A percentile compares a stretch with the other conserved stretches of the same genome.
These are phyloP conservation scores for Nannizzia gypsea DNA, from an alignment of 2,329 filamentous ascomycete species.

Conservation along the genomic window DNA sequence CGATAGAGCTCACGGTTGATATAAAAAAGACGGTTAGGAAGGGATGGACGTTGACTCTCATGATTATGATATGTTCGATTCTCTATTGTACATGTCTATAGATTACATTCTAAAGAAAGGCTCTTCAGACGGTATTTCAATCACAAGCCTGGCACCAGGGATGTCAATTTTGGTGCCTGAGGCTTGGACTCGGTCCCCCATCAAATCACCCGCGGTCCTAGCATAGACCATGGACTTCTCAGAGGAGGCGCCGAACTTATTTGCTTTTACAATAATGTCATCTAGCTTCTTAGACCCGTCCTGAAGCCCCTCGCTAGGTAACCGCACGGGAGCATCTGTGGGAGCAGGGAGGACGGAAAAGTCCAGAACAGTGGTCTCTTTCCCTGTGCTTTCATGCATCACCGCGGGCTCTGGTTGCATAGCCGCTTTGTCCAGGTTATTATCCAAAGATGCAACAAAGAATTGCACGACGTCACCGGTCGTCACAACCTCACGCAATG, in stretches of 20 bases:
- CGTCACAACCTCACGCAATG: conserved; percentile 29
- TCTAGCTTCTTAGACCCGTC: neutral
- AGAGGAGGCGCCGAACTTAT: conserved; percentile 30
- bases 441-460: conserved; percentile 22
- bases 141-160: conserved; percentile 12
- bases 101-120: neutral
- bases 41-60: neutral
- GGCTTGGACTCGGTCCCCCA: neutral
- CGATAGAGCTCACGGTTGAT: neutral
- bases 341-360: neutral
- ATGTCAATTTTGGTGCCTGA: conserved; percentile 15
- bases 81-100: neutral
- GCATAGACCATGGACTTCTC: conserved; percentile 27
- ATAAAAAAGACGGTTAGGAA: neutral
- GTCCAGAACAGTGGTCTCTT: neutral
- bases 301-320: neutral
- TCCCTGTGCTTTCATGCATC: neutral
- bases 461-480: conserved; percentile 32
- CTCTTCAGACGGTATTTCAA: conserved; percentile 3
- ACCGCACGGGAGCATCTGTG: neutral
- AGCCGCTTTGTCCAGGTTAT: neutral
- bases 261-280: conserved; percentile 19
- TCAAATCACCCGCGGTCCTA: neutral
- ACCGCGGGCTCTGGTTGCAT: neutral
- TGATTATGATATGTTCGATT: neutral